A percentile compares a stretch with the other conserved stretches of the same genome.
phyloP scores from a whole-genome alignment of 2,329 filamentous ascomycete species.

The Orbilia brochopaga region DNA sequence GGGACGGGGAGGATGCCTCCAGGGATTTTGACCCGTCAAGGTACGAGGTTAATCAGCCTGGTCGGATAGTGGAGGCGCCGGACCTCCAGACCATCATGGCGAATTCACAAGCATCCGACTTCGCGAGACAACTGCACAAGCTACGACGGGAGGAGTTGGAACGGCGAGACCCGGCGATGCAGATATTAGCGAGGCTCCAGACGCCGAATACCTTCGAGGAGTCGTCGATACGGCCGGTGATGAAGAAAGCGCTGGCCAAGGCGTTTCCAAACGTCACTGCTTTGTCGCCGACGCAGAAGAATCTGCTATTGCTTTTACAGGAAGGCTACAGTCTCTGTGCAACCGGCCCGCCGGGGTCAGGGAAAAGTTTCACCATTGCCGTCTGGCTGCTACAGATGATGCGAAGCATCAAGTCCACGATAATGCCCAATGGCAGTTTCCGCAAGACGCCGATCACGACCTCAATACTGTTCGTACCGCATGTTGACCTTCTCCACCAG shows the following conservation, averaged over 20 bases:
- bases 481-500: conserved; percentile 51
- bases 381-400: conserved; percentile 52
- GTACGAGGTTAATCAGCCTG: not conserved
- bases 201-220: conserved; percentile 39
- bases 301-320: conserved; percentile 50
- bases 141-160: conserved; percentile 42
- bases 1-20: conserved; percentile 14
- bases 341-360: conserved; percentile 52
- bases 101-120: conserved; percentile 34
- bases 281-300: conserved; percentile 51
- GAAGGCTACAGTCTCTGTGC: conserved; percentile 52
- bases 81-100: conserved; percentile 40
- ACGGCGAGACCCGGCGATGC: conserved; percentile 25
- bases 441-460: conserved; percentile 51
- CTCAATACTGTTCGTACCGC: conserved; percentile 53
- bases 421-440: conserved; percentile 12
- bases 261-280: conserved; percentile 52
- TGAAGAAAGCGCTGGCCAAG: conserved; percentile 50
- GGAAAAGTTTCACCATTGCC: conserved; percentile 54
- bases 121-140: conserved; percentile 39
- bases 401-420: conserved; percentile 26
- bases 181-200: conserved; percentile 21
- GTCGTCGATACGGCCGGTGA: conserved; percentile 50
- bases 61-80: not conserved
- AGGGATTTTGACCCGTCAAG: conserved; percentile 22